Evolutionary conservation across 2,329 filamentous ascomycete species (phyloP), one percentile per base, ranked within the genome.

Genomic region (Acrocalymma vagum): DNA sequence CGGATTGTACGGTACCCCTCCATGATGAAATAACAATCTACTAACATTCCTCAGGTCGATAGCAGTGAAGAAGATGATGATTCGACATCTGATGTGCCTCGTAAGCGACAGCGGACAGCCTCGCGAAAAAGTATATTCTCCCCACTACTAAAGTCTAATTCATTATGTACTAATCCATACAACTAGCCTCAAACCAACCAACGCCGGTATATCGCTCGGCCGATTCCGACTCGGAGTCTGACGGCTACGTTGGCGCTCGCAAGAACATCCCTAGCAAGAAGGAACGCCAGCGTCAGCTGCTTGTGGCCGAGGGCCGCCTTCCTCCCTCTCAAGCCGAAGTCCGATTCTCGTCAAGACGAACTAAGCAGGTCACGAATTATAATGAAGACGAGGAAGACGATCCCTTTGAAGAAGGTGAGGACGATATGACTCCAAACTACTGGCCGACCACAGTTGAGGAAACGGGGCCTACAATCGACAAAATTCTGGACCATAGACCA

Each of bases 261-360:
- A 86, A 85, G 57, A 84, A 78, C 41, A 72, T 78, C 31, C 73
- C 73, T 23, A 85, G 81, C 51, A 94, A 92, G 73, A 92, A 90
- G 67, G 88, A 90, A 58, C 78, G 78, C 47, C 87, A 87, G 39
- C 84, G 86, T 46, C 83, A 88, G 63, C 78, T 86, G 42, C 81
- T 90, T 64, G 74, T 78, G 44, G 80, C 84, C 16, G 82, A 77
- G 32, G 79, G 86, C 24, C 62, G 68, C 58, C 81, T 84, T 9
- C 80, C 83, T 26, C 80, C 87, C 6, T 78, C 84, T 5, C 82
- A 86, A 57, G 82, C 83, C 42, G 92, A 96, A 73, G 89, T 96
- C 63, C 87, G 93, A 52, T 96, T 95, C 82, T 96, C 92, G 6
- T 94, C 87, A 38, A 82, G 93, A 45, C 87, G 90, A 50, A 89